These are phyloP conservation scores for Tetrahymena elliotti DNA, from an alignment of 73 alveolate genomes.

Conservation along the genomic window DNA sequence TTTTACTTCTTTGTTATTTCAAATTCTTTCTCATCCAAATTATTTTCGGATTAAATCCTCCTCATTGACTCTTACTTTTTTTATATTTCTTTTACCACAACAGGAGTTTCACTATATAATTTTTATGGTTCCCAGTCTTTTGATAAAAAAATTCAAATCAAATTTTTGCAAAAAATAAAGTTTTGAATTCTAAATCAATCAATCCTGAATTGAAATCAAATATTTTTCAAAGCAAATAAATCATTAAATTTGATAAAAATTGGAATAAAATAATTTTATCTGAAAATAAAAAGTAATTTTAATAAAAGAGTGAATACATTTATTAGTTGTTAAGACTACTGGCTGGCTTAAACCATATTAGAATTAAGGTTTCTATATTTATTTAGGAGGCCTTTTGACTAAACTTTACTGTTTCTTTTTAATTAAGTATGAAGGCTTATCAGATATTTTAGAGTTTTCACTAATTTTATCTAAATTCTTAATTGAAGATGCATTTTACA, in stretches of 20 bases:
- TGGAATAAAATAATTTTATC: too few species aligned
- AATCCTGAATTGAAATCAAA: too few species aligned
- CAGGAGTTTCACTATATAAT: not conserved
- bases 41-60: not conserved
- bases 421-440: not conserved
- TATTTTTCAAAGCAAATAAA: too few species aligned
- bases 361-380: not conserved
- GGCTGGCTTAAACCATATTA: not conserved
- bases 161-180: too few species aligned
- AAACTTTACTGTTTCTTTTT: not conserved
- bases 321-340: not conserved
- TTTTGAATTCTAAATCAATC: too few species aligned
- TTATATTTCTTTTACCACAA: not conserved
- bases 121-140: not conserved
- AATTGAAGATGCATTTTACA: not conserved
- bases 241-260: not conserved
- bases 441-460: not conserved
- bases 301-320: not conserved
- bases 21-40: not conserved
- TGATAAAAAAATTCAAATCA: too few species aligned
- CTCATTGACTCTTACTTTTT: not conserved
- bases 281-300: not conserved
- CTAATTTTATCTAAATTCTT: not conserved
- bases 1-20: not conserved
- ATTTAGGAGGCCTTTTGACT: not conserved